Evolutionary conservation across 2,329 filamentous ascomycete genomes (phyloP).

Genomic region (Xylaria sp.): DNA sequence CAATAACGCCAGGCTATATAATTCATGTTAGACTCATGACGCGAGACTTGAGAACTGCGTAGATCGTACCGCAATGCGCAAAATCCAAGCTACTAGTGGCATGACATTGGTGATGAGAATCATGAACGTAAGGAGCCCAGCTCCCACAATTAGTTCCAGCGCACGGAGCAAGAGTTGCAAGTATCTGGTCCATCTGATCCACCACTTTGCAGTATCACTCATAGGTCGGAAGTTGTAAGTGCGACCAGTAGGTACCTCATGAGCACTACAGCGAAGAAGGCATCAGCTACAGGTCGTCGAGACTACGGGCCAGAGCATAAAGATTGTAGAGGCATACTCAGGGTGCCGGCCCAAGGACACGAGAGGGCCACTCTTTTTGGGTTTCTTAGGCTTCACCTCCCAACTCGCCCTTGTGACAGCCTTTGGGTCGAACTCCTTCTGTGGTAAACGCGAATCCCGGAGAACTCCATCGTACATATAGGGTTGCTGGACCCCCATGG

Average conservation of each 20-base stretch:
- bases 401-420: slow-evolving; percentile 81
- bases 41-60: no score
- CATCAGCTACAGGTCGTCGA: slow-evolving; percentile 7
- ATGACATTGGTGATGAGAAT: slow-evolving; percentile 76
- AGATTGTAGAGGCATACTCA: slow-evolving; percentile 73
- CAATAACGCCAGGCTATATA: slow-evolving; percentile 77
- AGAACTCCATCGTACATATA: slow-evolving; percentile 40
- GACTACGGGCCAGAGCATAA: no score
- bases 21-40: slow-evolving; percentile 33
- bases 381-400: slow-evolving; percentile 64
- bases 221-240: slow-evolving; percentile 68
- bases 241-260: slow-evolving; percentile 67
- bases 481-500: slow-evolving; percentile 40
- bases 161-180: slow-evolving; percentile 72
- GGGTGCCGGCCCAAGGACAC: slow-evolving; percentile 86
- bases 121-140: slow-evolving; percentile 75
- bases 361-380: slow-evolving; percentile 75
- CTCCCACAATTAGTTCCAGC: slow-evolving; percentile 69
- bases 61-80: slow-evolving; percentile 73
- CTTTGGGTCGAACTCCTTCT: slow-evolving; percentile 70
- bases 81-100: slow-evolving; percentile 72
- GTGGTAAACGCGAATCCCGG: slow-evolving; percentile 36
- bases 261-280: slow-evolving; percentile 51
- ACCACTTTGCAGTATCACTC: slow-evolving; percentile 70
- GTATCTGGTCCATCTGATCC: slow-evolving; percentile 72